Percentiles rank a stretch among this genome's conserved stretches.
These are phyloP conservation scores for Euphrasia arctica DNA, from an alignment of 305 asterid species.

Conservation along the genomic window DNA sequence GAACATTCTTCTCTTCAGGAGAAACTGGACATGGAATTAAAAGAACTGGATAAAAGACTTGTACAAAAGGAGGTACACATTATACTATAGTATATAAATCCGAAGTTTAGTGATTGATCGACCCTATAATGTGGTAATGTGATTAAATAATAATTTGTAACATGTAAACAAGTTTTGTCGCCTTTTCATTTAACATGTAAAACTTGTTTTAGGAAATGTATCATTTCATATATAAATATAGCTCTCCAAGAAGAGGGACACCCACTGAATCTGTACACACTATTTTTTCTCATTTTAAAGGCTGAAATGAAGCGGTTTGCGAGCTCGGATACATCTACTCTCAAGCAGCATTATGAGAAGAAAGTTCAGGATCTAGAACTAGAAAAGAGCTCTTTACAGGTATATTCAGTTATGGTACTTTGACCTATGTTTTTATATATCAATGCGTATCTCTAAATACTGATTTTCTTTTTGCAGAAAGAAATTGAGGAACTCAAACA, in stretches of 20 bases:
- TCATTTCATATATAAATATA: slow-evolving; percentile 11
- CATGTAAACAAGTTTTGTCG: not conserved
- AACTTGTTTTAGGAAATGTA: not conserved
- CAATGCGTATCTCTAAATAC: slow-evolving; percentile 18
- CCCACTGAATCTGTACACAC: slow-evolving; percentile 15
- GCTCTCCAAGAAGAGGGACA: not conserved
- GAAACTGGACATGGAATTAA: slow-evolving; percentile 75
- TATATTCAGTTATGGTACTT: slow-evolving; percentile 24
- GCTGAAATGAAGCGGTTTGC: slow-evolving; percentile 91
- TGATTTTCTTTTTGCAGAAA: slow-evolving; percentile 47
- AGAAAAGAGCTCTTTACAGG: slow-evolving; percentile 81
- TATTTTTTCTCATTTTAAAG: slow-evolving; percentile 36
- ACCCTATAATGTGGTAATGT: not conserved
- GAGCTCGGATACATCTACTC: slow-evolving; percentile 65
- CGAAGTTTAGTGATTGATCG: slow-evolving; percentile 1
- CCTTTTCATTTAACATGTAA: not conserved
- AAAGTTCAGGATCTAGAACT: slow-evolving; percentile 88
- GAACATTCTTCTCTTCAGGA: slow-evolving; percentile 95
- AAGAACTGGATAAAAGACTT: slow-evolving; percentile 86
- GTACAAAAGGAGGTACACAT: slow-evolving; percentile 83
- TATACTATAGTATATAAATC: not conserved
- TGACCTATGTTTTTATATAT: slow-evolving; percentile 16
- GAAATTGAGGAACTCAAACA: slow-evolving; percentile 83
- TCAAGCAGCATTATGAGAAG: slow-evolving; percentile 92
- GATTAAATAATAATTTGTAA: slow-evolving; percentile 1